Evolutionary conservation across 257 asterid species (phyloP), one percentile per base, ranked within the genome.

Genomic region (Fraxinus americana): DNA sequence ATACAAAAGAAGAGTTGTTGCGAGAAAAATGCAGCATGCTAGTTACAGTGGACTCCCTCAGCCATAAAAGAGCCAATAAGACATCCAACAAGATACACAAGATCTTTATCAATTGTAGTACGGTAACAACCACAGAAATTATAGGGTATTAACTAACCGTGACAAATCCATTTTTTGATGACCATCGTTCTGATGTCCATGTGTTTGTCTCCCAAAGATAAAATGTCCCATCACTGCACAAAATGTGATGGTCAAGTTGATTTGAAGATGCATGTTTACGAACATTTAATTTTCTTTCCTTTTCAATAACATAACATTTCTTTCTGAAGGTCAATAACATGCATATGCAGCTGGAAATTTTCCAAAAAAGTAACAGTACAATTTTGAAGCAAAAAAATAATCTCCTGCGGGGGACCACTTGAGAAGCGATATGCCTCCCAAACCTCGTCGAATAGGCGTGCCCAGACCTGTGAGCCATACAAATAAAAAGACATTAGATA

Each of bases 391-490:
- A 71, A 96, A 88, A 70, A 92, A 93, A 76, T 96, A 93, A 85
- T 96, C 99, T 79, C 97, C 99, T 27, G 97, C 87, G 7, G 99
- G 99, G 52, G 99, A 96, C 99, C 99, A 93, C 85, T 90, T 93
- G 81, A 96, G 85, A 84, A 96, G 84, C 32, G 99, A 90, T 88
- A 92, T 89, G 88, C 99, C 98, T 77, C 99, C 98, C 74, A 96
- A 87, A 78, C 99, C 99, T 83, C 99, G 90, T 75, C 98, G 97
- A 80, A 93, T 90, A 71, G 98, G 98, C 34, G 98, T 92, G 13
- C 97, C 97, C 78, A 83, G 73, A 65, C 99, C 98, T 94, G 90
- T n/a, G 73, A 79, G 57, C 45, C 73, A 81, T 75, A 67, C 45
- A 74, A 74, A 71, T 30, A 67, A 30, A 69, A 7, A 25, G 19